Base-by-base conservation (phyloP, 768 basidiomycete genomes). In the Paxillus rubicundulus region DNA sequence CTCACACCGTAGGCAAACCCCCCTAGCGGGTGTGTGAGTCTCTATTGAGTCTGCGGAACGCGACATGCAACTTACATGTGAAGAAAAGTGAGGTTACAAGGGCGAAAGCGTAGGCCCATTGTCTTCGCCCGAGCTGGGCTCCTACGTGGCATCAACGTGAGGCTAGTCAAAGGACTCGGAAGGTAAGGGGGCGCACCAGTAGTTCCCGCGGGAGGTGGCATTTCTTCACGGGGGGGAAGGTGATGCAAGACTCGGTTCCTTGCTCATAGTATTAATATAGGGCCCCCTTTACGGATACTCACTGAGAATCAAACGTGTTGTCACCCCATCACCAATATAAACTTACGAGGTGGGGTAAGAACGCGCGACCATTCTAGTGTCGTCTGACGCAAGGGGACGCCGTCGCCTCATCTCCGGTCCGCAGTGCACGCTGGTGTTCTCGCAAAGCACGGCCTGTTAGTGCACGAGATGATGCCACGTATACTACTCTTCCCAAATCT, bases 11-110 rank as follows among this genome's bases (percentile, higher is more conserved):
- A 84, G 6, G 85, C 80, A 65, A 86, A 86, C 0, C 84, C 85
- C 84, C 83, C 82, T 77, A 48, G 33, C 33, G n/a, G 34, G 20
- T 38, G 46, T 10, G 37, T 50, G 20, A 37, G 50, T 17, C 9
- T 30, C 6, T n/a, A n/a, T 37, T 7, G 27, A 36, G 17, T 41
- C 16, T 9, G 18, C 37, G 17, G 27, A 21, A 21, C 16, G 21
- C 34, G 17, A 47, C 24, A 16, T 16, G 42, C 21, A 9, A 67
- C 79, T 57, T 57, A 82, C 84, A 86, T 27, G 86, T 84, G 69
- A 89, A 88, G 76, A 89, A 89, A 30, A 89, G 73, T 10, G 85
- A 81, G 17, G 86, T 89, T 53, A 90, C 83, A 49, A 89, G 78
- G 36, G 74, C 72, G 64, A 86, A 89, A 8, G 87, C 76, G 63